Percentiles rank a stretch among this genome's conserved stretches.
These are phyloP conservation scores for Yamadazyma nakazawae DNA, from an alignment of 805 yeast species.

Conservation along the genomic window DNA sequence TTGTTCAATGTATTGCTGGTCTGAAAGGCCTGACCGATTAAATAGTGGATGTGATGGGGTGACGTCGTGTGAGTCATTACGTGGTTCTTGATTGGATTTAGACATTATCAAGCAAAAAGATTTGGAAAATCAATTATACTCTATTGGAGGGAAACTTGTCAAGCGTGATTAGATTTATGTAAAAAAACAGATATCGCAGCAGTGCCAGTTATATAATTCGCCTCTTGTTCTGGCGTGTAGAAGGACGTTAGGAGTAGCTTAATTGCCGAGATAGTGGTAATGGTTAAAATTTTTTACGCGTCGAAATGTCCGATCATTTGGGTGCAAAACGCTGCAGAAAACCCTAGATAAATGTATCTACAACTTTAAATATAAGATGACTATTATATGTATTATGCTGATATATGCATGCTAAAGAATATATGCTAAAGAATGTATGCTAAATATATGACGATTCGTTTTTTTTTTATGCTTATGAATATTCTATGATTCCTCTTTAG, in stretches of 20 bases:
- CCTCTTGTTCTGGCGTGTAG: not conserved
- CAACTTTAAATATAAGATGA: not conserved
- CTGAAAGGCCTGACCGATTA: conserved; percentile 28
- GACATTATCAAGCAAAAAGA: not conserved
- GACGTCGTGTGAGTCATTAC: conserved; percentile 9
- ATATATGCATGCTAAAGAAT: not conserved
- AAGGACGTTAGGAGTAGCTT: not conserved
- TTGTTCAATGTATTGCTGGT: conserved; percentile 31
- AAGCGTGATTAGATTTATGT: not conserved
- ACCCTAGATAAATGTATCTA: not conserved
- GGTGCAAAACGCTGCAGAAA: not conserved
- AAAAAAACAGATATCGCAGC: not conserved
- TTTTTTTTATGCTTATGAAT: not conserved
- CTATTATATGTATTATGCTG: not conserved
- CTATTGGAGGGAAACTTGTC: not conserved
- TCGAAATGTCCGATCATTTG: not conserved
- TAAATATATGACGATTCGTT: not conserved
- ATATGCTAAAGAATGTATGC: not conserved
- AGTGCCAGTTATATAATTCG: not conserved
- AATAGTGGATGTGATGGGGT: conserved; percentile 37
- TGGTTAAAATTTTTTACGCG: not conserved
- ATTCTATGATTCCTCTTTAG: not conserved
- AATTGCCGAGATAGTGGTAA: not conserved
- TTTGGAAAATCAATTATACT: not conserved
- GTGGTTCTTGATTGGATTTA: not conserved